These are phyloP conservation scores for Sugiyamaella valdiviana DNA, from an alignment of 805 yeast genomes.

Conservation along the genomic window DNA sequence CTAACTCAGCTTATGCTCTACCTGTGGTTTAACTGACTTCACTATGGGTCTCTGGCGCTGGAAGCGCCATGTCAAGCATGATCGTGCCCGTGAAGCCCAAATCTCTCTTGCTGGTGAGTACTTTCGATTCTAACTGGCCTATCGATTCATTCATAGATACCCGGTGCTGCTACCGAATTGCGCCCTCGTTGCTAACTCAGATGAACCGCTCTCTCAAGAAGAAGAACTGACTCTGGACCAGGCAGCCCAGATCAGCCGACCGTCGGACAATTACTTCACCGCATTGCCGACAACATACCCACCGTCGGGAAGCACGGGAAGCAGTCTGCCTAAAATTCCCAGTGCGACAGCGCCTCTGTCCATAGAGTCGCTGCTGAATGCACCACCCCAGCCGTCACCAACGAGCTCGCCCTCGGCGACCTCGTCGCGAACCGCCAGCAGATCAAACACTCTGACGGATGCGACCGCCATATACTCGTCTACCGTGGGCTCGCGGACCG, in stretches of 20 bases:
- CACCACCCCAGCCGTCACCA: not conserved
- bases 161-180: not conserved
- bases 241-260: slow-evolving; percentile 15
- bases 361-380: slow-evolving; percentile 15
- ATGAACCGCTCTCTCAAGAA: slow-evolving; percentile 20
- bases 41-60: not conserved
- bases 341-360: slow-evolving; percentile 18
- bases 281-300: slow-evolving; percentile 2
- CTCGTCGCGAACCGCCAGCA: not conserved
- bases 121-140: not conserved
- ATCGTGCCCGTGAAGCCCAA: not conserved
- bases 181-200: slow-evolving; percentile 1
- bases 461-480: not conserved
- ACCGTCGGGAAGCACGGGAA: not conserved
- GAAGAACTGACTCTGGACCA: slow-evolving; percentile 21
- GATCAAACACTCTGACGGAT: not conserved
- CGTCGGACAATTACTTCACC: slow-evolving; percentile 10
- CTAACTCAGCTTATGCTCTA: not conserved
- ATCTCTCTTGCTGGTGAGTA: not conserved
- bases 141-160: too few species aligned
- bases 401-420: not conserved
- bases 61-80: not conserved
- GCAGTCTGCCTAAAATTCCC: not conserved
- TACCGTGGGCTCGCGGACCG: not conserved
- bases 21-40: not conserved